These are phyloP conservation scores for Narthecium ossifragum DNA, from an alignment of 106 monocot genomes.

Conservation along the genomic window DNA sequence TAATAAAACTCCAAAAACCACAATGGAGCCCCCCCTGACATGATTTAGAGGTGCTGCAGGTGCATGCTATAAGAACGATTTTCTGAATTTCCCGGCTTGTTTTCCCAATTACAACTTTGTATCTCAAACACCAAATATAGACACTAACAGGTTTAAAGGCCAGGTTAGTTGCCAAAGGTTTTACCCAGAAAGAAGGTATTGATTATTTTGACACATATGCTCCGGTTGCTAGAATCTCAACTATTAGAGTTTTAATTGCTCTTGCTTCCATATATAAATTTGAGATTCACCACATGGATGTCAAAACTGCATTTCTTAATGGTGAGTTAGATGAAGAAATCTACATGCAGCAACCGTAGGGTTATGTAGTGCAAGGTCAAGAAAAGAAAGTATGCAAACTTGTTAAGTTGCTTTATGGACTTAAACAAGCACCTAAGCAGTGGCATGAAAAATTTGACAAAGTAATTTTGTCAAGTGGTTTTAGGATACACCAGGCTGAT, in stretches of 20 bases:
- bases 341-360: neutral
- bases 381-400: neutral
- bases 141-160: too few species aligned
- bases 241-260: neutral
- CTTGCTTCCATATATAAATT: neutral
- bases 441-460: neutral
- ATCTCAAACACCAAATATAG: too few species aligned
- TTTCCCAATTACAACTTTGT: too few species aligned
- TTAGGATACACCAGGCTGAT: neutral
- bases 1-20: too few species aligned
- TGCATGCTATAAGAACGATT: too few species aligned
- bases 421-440: neutral
- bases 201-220: constrained; percentile 1
- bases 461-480: neutral
- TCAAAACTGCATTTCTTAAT: constrained; percentile 1
- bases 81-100: too few species aligned
- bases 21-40: too few species aligned
- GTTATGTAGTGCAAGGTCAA: neutral
- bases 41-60: too few species aligned
- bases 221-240: neutral
- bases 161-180: neutral
- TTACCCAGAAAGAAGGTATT: neutral
- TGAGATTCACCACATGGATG: neutral
- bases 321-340: neutral
- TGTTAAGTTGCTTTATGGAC: too few species aligned